phyloP scores from a whole-genome alignment of 768 basidiomycete species.

The Mycena olivaceomarginata region DNA sequence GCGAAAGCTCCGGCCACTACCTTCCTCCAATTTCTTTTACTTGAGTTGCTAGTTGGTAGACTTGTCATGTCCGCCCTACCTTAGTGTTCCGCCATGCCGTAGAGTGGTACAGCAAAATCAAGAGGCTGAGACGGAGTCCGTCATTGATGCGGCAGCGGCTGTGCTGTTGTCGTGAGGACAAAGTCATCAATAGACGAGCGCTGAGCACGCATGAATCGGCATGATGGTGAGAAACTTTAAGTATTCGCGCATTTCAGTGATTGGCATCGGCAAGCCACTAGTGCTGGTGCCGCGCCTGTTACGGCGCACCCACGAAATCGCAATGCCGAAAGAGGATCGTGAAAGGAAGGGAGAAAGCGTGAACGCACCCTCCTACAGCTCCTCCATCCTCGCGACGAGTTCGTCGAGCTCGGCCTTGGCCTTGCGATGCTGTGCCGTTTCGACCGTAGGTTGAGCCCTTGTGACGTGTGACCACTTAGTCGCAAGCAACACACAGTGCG shows the following conservation, averaged over 20 bases:
- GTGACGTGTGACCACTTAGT: too few species aligned
- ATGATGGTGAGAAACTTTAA: neutral
- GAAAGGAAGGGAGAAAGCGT: neutral
- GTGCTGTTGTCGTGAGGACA: constrained; percentile 23
- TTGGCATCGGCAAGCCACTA: too few species aligned
- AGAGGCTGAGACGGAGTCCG: constrained; percentile 15
- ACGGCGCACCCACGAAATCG: neutral
- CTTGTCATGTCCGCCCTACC: constrained; percentile 11
- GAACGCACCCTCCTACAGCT: constrained; percentile 14
- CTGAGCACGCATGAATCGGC: neutral
- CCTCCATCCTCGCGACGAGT: constrained; percentile 28
- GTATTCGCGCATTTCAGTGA: too few species aligned
- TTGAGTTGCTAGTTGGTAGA: constrained; percentile 10
- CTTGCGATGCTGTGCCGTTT: neutral
- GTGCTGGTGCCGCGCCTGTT: neutral
- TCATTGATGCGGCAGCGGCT: constrained; percentile 20
- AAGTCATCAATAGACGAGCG: constrained; percentile 14
- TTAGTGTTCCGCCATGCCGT: constrained; percentile 6
- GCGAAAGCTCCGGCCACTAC: constrained; percentile 10
- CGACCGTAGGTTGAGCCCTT: too few species aligned
- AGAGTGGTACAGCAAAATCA: constrained; percentile 14
- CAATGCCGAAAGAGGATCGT: neutral
- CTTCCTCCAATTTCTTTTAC: constrained; percentile 12
- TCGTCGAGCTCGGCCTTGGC: neutral
- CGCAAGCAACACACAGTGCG: too few species aligned